Conservation (phyloP, 495 filamentous ascomycete genomes). For the Cryomyces minteri region DNA sequence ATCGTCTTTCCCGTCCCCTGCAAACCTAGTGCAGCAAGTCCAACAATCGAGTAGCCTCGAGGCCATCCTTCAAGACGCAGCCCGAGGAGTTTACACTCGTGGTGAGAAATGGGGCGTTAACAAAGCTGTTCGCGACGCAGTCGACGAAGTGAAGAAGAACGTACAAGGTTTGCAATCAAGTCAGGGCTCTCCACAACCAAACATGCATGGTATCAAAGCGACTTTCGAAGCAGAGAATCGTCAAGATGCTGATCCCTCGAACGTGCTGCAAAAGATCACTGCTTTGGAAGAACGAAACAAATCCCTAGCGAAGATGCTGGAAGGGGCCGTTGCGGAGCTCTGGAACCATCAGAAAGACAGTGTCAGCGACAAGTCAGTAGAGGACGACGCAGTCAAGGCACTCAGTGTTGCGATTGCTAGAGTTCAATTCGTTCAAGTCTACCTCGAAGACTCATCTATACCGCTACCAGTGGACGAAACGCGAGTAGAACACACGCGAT, state of each 20-base stretch:
- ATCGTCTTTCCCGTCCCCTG: no score
- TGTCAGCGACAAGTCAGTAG: conserved; percentile 4
- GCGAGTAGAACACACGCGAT: conserved; percentile 2
- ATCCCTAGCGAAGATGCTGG: conserved; percentile 53
- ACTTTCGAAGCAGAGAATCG: neutral
- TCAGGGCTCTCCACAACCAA: neutral
- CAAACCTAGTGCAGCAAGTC: conserved; percentile 7
- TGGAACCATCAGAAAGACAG: conserved; percentile 26
- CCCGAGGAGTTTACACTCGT: conserved; percentile 61
- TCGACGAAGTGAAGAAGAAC: conserved; percentile 62
- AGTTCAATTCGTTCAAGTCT: conserved; percentile 61
- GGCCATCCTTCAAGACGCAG: conserved; percentile 65
- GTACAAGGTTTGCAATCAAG: conserved; percentile 27
- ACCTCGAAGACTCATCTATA: conserved; percentile 46
- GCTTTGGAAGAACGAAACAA: conserved; percentile 51
- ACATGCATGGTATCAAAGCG: neutral
- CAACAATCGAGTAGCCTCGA: conserved; percentile 36
- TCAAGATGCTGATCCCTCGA: neutral
- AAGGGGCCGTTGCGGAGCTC: conserved; percentile 50
- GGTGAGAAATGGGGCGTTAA: conserved; percentile 80
- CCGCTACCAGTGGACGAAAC: conserved; percentile 30
- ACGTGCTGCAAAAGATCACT: conserved; percentile 14
- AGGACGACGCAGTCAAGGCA: conserved; percentile 18
- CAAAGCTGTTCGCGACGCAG: conserved; percentile 75
- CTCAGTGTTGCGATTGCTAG: conserved; percentile 51